Evolutionary conservation across 75 land plant genomes (phyloP).

Genomic region (Selaginella moellendorffii): DNA sequence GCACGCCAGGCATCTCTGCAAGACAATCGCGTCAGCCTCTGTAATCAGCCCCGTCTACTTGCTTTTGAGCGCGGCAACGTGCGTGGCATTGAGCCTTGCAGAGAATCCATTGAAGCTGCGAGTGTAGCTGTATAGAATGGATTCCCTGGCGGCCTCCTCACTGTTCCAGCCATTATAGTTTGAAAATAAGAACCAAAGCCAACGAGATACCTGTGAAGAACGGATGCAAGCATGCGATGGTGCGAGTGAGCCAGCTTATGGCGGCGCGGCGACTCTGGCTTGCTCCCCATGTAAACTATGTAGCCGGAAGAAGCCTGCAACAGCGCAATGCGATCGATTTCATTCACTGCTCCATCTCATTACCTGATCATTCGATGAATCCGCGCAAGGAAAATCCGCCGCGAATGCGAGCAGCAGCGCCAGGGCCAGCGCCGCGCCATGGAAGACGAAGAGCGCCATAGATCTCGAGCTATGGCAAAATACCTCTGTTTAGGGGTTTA

Average conservation of each 20-base stretch:
- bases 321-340: too few species aligned
- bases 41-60: neutral
- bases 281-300: constrained; percentile 8
- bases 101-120: constrained; percentile 8
- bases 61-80: neutral
- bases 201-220: neutral
- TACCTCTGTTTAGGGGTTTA: too few species aligned
- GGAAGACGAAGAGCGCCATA: too few species aligned
- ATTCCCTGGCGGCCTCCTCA: neutral
- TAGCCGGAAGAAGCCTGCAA: too few species aligned
- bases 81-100: neutral
- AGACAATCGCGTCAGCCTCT: neutral
- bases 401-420: too few species aligned
- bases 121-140: constrained; percentile 6
- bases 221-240: constrained; percentile 4
- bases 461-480: too few species aligned
- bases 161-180: neutral
- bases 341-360: too few species aligned
- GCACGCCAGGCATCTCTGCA: constrained; percentile 8
- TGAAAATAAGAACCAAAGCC: neutral
- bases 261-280: neutral
- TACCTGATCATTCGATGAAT: too few species aligned
- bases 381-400: too few species aligned
- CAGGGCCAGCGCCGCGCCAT: too few species aligned
- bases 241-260: neutral